A percentile compares a stretch with the other conserved stretches of the same genome.
phyloP scores from a whole-genome alignment of 371 early-diverging fungal genomes.

The Blakeslea trispora region DNA sequence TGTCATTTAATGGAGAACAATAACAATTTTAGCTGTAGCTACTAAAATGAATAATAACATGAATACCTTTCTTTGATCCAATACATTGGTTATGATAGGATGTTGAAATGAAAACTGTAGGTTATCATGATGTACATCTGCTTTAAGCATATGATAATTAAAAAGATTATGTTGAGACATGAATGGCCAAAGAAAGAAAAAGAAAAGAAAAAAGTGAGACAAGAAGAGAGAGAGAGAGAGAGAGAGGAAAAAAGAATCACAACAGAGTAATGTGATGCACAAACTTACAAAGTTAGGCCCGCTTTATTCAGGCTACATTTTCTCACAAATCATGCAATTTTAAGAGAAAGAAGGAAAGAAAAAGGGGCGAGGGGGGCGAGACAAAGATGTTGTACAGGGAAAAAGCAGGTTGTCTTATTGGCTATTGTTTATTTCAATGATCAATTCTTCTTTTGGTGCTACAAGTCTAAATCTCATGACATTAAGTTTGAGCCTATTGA shows the following conservation, averaged over 20 bases:
- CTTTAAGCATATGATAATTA: conserved; percentile 14
- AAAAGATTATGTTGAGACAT: conserved; percentile 24
- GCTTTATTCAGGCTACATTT: background rate
- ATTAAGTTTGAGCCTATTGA: too few relatives aligned
- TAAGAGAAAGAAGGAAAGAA: too few relatives aligned
- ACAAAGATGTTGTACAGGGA: too few relatives aligned
- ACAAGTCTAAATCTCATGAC: too few relatives aligned
- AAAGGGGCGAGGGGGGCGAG: too few relatives aligned
- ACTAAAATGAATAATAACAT: background rate
- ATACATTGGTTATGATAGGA: background rate
- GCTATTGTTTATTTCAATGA: too few relatives aligned
- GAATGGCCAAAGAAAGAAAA: conserved; percentile 5
- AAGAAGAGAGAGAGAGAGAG: background rate
- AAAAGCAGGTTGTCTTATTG: too few relatives aligned
- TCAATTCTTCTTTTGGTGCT: too few relatives aligned
- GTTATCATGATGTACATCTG: conserved; percentile 3
- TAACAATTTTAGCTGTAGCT: background rate
- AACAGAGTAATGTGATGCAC: conserved; percentile 18
- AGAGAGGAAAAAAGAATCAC: conserved; percentile 8
- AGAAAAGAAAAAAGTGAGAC: too few relatives aligned
- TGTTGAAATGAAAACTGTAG: conserved; percentile 11
- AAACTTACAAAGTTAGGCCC: background rate
- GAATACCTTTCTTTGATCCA: conserved; percentile 17
- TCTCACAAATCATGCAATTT: background rate
- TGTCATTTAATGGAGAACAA: background rate